phyloP scores from a whole-genome alignment of 1,284 basidiomycete genomes.

The Phenoliferia sp. region DNA sequence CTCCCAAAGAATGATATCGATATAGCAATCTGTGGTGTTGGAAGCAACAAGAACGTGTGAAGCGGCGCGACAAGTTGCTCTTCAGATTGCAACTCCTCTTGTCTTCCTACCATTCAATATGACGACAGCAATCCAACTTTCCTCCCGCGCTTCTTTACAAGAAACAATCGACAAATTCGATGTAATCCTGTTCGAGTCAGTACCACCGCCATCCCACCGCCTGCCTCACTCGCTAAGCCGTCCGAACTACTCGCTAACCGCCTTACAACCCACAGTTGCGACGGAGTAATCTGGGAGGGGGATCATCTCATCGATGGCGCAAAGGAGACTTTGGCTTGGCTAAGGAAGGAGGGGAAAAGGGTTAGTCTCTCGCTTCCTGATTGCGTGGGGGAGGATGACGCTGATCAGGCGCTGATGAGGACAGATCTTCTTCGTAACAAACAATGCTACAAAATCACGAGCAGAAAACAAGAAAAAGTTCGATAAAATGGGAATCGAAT shows the following conservation, averaged over 20 bases:
- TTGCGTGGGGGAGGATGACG: neutral
- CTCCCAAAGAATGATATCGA: too few species aligned
- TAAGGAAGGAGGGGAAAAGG: constrained; percentile 41
- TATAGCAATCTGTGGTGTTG: too few species aligned
- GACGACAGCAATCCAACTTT: too few species aligned
- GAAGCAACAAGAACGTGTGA: too few species aligned
- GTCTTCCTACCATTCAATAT: too few species aligned
- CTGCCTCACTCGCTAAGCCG: neutral
- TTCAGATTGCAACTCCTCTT: too few species aligned
- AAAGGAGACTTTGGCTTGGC: constrained; percentile 23
- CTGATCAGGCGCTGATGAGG: constrained; percentile 14
- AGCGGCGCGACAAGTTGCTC: too few species aligned
- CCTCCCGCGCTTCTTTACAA: too few species aligned
- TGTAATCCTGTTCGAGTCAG: neutral
- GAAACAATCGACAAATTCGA: neutral
- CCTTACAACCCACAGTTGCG: constrained; percentile 53
- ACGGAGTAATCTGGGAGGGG: constrained; percentile 37
- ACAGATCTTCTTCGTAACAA: constrained; percentile 64
- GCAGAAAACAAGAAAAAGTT: constrained; percentile 86
- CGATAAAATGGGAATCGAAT: constrained; percentile 81
- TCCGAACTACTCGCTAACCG: neutral
- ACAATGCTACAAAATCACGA: constrained; percentile 78
- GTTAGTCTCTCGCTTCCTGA: neutral
- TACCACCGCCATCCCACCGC: neutral
- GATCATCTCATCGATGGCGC: constrained; percentile 28